A percentile compares a stretch with the other conserved stretches of the same genome.
Conservation (phyloP, 2,329 filamentous ascomycete genomes). For the Lachnellula occidentalis region DNA sequence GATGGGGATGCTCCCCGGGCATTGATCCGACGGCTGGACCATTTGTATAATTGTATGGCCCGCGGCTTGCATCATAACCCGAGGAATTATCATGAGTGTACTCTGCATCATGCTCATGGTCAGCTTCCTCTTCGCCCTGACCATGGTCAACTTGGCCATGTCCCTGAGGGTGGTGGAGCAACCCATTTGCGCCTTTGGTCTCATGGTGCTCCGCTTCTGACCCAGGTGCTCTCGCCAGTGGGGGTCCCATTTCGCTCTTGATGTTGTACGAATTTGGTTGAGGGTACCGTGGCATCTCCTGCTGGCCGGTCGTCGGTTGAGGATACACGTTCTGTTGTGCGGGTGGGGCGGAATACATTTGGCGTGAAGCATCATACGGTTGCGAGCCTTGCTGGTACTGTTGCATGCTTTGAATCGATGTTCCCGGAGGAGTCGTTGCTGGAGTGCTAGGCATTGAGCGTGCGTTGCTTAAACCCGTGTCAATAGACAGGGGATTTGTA, state of each 20-base stretch:
- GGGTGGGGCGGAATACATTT: slow-evolving; percentile 70
- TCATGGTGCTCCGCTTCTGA: slow-evolving; percentile 56
- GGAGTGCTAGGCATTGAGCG: slow-evolving; percentile 89
- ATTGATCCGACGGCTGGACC: slow-evolving; percentile 61
- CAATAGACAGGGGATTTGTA: slow-evolving; percentile 71
- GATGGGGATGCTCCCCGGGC: slow-evolving; percentile 66
- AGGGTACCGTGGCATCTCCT: slow-evolving; percentile 65
- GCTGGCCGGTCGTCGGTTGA: slow-evolving; percentile 52
- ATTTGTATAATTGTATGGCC: slow-evolving; percentile 70
- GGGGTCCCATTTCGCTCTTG: slow-evolving; percentile 86
- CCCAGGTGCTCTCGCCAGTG: slow-evolving; percentile 55
- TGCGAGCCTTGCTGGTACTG: slow-evolving; percentile 64
- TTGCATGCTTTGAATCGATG: slow-evolving; percentile 70
- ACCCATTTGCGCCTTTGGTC: slow-evolving; percentile 59
- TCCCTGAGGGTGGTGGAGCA: slow-evolving; percentile 53
- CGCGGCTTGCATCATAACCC: slow-evolving; percentile 65
- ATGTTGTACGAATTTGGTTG: slow-evolving; percentile 54
- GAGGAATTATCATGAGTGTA: slow-evolving; percentile 79
- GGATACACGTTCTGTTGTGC: slow-evolving; percentile 65
- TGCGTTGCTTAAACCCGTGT: slow-evolving; percentile 70
- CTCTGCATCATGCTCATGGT: slow-evolving; percentile 73
- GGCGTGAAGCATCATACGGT: slow-evolving; percentile 69
- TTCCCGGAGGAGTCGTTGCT: slow-evolving; percentile 81
- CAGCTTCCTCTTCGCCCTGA: slow-evolving; percentile 59
- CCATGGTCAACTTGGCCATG: slow-evolving; percentile 50